Base-by-base conservation (phyloP, 140 eudicot genomes). In the Anethum foeniculum region DNA sequence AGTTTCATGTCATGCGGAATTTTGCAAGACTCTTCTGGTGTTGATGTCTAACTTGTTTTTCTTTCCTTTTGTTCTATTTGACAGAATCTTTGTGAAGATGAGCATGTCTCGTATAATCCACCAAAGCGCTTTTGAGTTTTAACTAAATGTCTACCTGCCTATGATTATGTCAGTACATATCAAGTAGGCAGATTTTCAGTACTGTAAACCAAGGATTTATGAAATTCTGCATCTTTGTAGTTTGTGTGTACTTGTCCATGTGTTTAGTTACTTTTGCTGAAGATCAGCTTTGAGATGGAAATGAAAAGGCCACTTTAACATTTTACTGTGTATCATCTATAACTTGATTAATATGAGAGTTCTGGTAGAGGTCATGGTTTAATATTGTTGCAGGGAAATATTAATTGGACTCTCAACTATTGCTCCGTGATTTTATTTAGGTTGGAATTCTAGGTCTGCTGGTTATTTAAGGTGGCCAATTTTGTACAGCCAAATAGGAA, bases 11-110 rank as follows among this genome's bases (percentile, higher is more conserved):
- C 46, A 54, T 13, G 28, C 67, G 10, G 13, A 49, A 19, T 13
- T 25, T 11, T 14, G 39, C 8, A 0, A 9, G 65, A 11, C 19
- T 27, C 13, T 6, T 64, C 36, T 9, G 16, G 5, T 71, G 19
- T 51, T 78, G 32, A 28, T 58, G 48, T 16, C 25, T 16, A 60
- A 7, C 47, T 41, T 38, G 27, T 41, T 23, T 79, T 41, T 39
- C 21, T 64, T 39, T 79, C 4, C 25, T 28, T 65, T 39, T 41
- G 30, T 64, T 46, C 65, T 85, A 84, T 67, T 67, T 67, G 21
- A 30, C 91, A 91, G 96, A 83, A 81, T 83, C 72, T 89, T 25
- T 91, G 93, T 56, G 88, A 84, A 36, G 93, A 91, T 62, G 96
- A 85, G 85, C 87, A 79, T 27, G 84, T 69, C 77, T 84, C 49